Evolutionary conservation across 2,329 filamentous ascomycete species (phyloP), one percentile per base, ranked within the genome.

Genomic region (Penicillium occitanis): DNA sequence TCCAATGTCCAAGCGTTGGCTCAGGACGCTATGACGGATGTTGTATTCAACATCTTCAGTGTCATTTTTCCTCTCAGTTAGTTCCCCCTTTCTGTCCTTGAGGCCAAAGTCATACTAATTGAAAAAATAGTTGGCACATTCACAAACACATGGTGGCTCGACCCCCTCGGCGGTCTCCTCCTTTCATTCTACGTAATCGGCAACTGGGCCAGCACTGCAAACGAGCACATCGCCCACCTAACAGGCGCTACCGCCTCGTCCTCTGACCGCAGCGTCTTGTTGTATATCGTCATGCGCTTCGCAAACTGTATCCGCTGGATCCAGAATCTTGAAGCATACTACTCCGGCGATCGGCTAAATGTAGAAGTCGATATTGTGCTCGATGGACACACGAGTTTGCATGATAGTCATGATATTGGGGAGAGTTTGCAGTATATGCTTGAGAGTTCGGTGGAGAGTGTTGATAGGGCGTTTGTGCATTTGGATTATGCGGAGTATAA

Each of bases 241-340:
- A 86, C 88, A 1, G 86, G 87, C 63, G 87, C 87, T 69, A 81
- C 85, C 1, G 87, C 87, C n/a, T 85, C 85, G 1, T 81, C 81
- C 22, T 83, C 85, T 70, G 65, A 83, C n/a, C 86, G 93, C 35
- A 96, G 95, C 74, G 87, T 96, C 57, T 79, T 97, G 25, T 84
- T 97, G 0, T 97, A 97, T 79, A 85, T 96, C 71, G 95, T 93
- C 1, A 96, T 97, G 91, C 90, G 93, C 22, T 97, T 97, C 75
- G 93, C 93, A 55, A 92, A 91, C 70, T 90, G 91, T 13, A 96
- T 97, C 74, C 88, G 87, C 73, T 89, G 77, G 70, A 86, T 88
- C 59, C 77, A 81, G 63, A 86, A 88, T 71, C 82, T 88, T 46
- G 86, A 88, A 64, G 86, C 86, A 4, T 88, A 88, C 71, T 86